Percentiles rank a stretch among this genome's conserved stretches.
These are phyloP conservation scores for Curvularia spicifera DNA, from an alignment of 2,329 filamentous ascomycete genomes.

Conservation along the genomic window DNA sequence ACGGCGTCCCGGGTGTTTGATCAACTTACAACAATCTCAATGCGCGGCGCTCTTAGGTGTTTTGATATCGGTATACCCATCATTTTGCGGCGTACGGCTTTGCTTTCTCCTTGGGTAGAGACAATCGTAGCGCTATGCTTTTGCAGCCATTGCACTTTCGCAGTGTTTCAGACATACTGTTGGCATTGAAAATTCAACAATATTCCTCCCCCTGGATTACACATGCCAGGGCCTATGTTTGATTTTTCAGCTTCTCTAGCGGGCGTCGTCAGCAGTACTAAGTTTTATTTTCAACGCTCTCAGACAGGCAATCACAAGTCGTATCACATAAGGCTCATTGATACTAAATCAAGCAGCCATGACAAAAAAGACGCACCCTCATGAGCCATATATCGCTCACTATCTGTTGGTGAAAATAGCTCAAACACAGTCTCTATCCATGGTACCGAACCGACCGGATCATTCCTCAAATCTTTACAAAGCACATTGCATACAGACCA, in stretches of 20 bases:
- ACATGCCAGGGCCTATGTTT: neutral
- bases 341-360: neutral
- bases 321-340: neutral
- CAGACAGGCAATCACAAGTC: neutral
- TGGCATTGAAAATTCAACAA: neutral
- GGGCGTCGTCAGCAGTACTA: neutral
- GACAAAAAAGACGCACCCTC: neutral
- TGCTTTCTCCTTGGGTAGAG: slow-evolving; percentile 6
- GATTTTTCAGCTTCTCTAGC: neutral
- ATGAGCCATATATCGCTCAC: neutral
- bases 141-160: neutral
- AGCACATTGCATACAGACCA: neutral
- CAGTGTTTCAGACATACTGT: neutral
- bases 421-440: neutral
- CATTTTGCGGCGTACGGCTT: slow-evolving; percentile 28
- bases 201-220: neutral
- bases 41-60: slow-evolving; percentile 22
- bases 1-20: slow-evolving; percentile 35
- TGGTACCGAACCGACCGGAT: neutral
- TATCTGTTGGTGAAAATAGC: neutral
- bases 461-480: neutral
- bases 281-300: neutral
- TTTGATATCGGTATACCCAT: slow-evolving; percentile 36
- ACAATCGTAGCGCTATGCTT: neutral
- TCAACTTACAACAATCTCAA: neutral